Base-by-base conservation (phyloP, 2,329 filamentous ascomycete genomes). In the Aspergillus texensis region DNA sequence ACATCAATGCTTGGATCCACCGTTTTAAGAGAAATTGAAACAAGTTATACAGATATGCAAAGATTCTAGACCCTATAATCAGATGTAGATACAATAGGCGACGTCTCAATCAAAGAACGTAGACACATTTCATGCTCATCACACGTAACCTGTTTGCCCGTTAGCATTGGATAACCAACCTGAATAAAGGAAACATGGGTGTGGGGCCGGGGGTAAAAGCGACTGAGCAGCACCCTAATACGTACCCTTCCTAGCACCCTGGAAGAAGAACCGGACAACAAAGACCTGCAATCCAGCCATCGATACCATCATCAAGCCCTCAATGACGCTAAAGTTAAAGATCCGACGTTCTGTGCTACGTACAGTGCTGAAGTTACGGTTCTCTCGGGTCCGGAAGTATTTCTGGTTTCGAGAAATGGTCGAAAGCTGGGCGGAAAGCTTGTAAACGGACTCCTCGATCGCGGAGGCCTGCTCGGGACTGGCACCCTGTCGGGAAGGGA, bases 271-370 rank as follows among this genome's bases (percentile, higher is more conserved):
- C 69, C 93, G 85, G 72, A 99, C 95, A 71, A 99, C 89, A 79
- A 98, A 97, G 57, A 99, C 95, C 83, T 99, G 96, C 76, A 99
- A 81, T 54, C 88, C 94, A 52, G 94, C 95, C 96, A 99, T 99
- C 64, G 89, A 91, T 67, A 97, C 84, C 83, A 99, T 96, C 83
- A 99, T 89, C 67, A 87, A 85, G 69, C 92, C 91, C 84, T 99
- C 95, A 72, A 98, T 91, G 75, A 99, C 84, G 77, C 92, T 96
- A 80, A 99, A 97, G 82, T 97, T 98, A 83, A 97, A 93, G 74
- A 99, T 99, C 67, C 95, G 87, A 77, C 88, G 88, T 84, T 99
- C 95, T 46, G 95, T 99, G 82, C 94, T 97, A 78, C 92, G 87
- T 72, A 99, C 95, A 11, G 95, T 99, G 82, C 92, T 96, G 82